A percentile compares a stretch with the other conserved stretches of the same genome.
phyloP scores from a whole-genome alignment of 176 grass and related monocot genomes.

The Oryza nivara region DNA sequence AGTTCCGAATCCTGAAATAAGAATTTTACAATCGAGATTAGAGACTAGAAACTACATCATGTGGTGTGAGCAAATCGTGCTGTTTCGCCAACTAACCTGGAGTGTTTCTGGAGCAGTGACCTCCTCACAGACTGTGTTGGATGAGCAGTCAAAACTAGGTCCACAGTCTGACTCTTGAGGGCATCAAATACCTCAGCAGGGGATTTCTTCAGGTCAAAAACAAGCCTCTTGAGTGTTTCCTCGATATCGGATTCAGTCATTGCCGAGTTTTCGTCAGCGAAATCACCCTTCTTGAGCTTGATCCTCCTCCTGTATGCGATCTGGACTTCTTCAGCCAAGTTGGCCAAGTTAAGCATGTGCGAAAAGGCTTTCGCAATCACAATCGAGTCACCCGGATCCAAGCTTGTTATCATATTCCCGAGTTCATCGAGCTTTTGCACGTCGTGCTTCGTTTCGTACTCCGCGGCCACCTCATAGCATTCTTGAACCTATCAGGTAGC shows the following conservation, averaged over 20 bases:
- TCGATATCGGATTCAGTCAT: constrained; percentile 77
- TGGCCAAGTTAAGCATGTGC: constrained; percentile 86
- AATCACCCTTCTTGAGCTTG: constrained; percentile 77
- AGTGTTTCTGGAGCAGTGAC: constrained; percentile 77
- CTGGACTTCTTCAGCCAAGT: constrained; percentile 83
- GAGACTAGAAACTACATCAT: background rate
- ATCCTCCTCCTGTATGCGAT: constrained; percentile 71
- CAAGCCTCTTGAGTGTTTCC: constrained; percentile 71
- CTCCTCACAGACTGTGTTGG: constrained; percentile 79
- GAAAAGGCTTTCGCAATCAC: constrained; percentile 76
- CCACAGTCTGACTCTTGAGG: constrained; percentile 73
- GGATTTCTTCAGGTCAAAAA: constrained; percentile 68
- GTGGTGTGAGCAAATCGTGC: background rate
- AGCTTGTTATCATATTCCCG: constrained; percentile 68
- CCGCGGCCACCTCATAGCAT: constrained; percentile 70
- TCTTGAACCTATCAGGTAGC: constrained; percentile 71
- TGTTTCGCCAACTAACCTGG: constrained; percentile 46
- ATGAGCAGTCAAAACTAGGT: constrained; percentile 79
- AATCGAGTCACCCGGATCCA: constrained; percentile 74
- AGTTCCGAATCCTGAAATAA: constrained; percentile 65
- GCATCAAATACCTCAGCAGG: constrained; percentile 77
- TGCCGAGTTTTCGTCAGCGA: constrained; percentile 75
- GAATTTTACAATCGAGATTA: constrained; percentile 7
- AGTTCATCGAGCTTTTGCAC: constrained; percentile 67
- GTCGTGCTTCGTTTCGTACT: constrained; percentile 67